Evolutionary conservation across 1,284 basidiomycete genomes (phyloP), one percentile per base, ranked within the genome.

Genomic region (Ganoderma resinaceum): DNA sequence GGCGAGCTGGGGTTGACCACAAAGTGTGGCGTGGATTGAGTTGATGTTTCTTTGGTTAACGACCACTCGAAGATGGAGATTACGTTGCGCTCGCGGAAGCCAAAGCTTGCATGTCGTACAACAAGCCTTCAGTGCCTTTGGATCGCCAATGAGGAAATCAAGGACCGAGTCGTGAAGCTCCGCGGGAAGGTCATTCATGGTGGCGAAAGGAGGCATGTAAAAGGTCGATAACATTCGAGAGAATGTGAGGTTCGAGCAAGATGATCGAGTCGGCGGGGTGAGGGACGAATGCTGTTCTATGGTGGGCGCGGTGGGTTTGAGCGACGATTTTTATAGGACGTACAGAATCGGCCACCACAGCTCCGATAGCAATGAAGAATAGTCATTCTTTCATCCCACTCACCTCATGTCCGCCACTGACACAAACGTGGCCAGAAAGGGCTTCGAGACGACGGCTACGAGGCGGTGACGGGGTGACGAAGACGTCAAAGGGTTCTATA

Each of bases 161-260:
- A 78, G 67, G 61, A 75, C 72, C 23, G 46, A 16, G 59, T 74
- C 74, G 12, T 66, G 63, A 31, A 77, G 59, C 58, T 77, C 76
- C 14, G 60, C 38, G 16, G 76, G 76, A 4, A 78, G 61, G 23
- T 60, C 43, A 11, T 59, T 46, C 37, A 65, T 61, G 23, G 58
- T 61, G 38, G 61, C 33, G 38, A 29, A 43, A 20, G 23, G 18
- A 11, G 6, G 33, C n/a, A 31, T 55, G 59, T 6, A 29, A n/a
- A n/a, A 6, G 16, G n/a, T n/a, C n/a, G 43, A 62, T 16, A 42
- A 18, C 35, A 7, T 18, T 38, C 12, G 37, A 33, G 18, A 29
- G 29, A 18, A 46, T 6, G 43, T 57, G 20, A 58, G 42, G 38
- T 37, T 29, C 18, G 20, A 16, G 20, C 33, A 18, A 6, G 52